Evolutionary conservation across 768 basidiomycete species (phyloP).

Genomic region (Tricholoma terreum): DNA sequence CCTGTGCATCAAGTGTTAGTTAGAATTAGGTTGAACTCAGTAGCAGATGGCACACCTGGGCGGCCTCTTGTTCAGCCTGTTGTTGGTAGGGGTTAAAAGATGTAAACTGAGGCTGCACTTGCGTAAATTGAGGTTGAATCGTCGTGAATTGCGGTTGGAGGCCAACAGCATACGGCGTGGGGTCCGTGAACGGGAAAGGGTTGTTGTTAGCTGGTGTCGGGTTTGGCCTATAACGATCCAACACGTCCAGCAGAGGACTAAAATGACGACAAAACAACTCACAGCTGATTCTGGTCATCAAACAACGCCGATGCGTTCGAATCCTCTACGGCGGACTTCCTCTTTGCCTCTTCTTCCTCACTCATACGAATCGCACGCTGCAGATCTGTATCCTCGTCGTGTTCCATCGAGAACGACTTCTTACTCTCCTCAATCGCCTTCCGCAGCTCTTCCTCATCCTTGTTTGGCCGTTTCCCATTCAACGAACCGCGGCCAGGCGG

Average conservation of each 20-base stretch:
- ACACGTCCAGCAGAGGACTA: constrained; percentile 4
- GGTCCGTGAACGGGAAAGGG: constrained; percentile 62
- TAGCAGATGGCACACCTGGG: constrained; percentile 46
- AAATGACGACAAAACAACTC: constrained; percentile 25
- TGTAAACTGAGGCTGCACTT: constrained; percentile 81
- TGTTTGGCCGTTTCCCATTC: constrained; percentile 31
- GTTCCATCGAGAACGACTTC: constrained; percentile 65
- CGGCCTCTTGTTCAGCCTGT: constrained; percentile 87
- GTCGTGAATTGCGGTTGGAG: constrained; percentile 51
- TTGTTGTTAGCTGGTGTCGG: constrained; percentile 43
- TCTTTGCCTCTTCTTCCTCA: constrained; percentile 83
- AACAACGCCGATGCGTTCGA: constrained; percentile 76
- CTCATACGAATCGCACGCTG: constrained; percentile 80
- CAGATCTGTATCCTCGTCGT: constrained; percentile 83
- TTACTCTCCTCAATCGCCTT: constrained; percentile 91
- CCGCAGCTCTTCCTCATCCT: constrained; percentile 81
- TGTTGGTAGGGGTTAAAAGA: constrained; percentile 94
- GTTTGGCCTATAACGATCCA: constrained; percentile 30
- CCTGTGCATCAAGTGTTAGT: constrained; percentile 31
- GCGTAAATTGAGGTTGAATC: constrained; percentile 75
- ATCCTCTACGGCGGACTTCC: constrained; percentile 68
- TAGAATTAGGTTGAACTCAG: constrained; percentile 6
- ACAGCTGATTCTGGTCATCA: constrained; percentile 84
- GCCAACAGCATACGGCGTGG: constrained; percentile 55
- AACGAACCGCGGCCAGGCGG: constrained; percentile 13